Evolutionary conservation across 1,139 yeast genomes (phyloP).

Genomic region (Taiozyma sp.): DNA sequence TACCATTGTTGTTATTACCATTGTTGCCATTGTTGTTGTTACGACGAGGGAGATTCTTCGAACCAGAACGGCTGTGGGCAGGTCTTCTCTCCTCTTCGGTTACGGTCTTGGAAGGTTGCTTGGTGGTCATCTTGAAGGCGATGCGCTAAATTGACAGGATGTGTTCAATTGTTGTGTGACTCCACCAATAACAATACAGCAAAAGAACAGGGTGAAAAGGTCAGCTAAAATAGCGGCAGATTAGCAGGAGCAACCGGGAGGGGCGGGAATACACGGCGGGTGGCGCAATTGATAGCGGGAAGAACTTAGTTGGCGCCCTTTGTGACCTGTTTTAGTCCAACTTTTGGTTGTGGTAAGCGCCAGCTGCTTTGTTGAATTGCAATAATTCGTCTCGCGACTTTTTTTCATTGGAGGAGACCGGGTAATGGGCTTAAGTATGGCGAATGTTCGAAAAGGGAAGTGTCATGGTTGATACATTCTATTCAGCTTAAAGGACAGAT

Average conservation of each 20-base stretch:
- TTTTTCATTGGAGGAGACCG: not conserved
- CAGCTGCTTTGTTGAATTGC: not conserved
- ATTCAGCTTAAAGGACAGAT: too few species aligned
- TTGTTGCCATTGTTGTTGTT: slow-evolving; percentile 1
- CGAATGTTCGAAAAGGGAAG: not conserved
- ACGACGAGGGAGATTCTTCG: slow-evolving; percentile 15
- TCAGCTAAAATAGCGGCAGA: not conserved
- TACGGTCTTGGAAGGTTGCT: slow-evolving; percentile 1
- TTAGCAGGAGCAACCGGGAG: not conserved
- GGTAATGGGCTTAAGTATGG: not conserved
- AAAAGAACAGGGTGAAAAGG: not conserved
- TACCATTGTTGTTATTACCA: not conserved
- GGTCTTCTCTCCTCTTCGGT: slow-evolving; percentile 6
- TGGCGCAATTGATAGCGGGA: not conserved
- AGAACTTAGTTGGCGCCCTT: not conserved
- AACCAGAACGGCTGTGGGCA: slow-evolving; percentile 14
- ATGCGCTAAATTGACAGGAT: not conserved
- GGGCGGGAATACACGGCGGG: not conserved
- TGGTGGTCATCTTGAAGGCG: slow-evolving; percentile 5
- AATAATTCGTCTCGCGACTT: not conserved
- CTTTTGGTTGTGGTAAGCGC: not conserved
- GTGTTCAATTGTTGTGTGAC: not conserved
- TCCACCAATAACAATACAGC: not conserved
- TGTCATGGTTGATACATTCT: not conserved
- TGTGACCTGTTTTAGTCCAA: not conserved